Evolutionary conservation across 202 grass and related monocot species (phyloP), one percentile per base, ranked within the genome.

Genomic region (Zizania palustris): DNA sequence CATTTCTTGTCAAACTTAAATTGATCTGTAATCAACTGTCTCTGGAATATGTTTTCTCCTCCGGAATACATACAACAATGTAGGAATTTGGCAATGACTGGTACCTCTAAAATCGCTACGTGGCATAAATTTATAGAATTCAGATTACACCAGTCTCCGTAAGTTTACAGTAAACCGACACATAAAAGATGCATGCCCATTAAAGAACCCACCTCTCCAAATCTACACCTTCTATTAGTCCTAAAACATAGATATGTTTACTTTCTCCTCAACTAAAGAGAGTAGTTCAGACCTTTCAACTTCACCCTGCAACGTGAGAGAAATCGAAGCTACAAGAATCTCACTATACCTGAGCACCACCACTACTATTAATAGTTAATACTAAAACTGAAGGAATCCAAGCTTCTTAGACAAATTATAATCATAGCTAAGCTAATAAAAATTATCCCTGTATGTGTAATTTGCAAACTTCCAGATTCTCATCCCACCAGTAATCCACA

Each of bases 291-390:
- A 45, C 16, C 28, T 69, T 45, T 37, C 69, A 56, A 46, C 19
- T 69, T 71, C 8, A 66, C 16, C 28, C 37, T 14, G 56, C 16
- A 63, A 64, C 38, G 53, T 36, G 11, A 48, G 28, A 73, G 5
- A 64, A 54, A 49, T 42, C 7, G 45, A 84, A 65, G 71, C 44
- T 88, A 28, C 60, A 28, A 71, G 74, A 71, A 9, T 50, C 67
- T 79, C 70, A 75, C 22, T 71, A 58, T 36, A 64, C 34, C 15
- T 6, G 28, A 28, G 28, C 21, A 40, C 65, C 45, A 71, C 15
- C 56, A 49, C 46, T 79, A 21, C 60, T 49, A 54, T 35, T 12
- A 66, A 7, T 28, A 28, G 28, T 28, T 28, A 28, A 2, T 56
- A 65, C 33, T 21, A 72, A 9, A 44, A 59, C 40, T 59, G 49